Evolutionary conservation across 1,284 basidiomycete genomes (phyloP), one percentile per base, ranked within the genome.

Genomic region (Melampsora larici-populina): DNA sequence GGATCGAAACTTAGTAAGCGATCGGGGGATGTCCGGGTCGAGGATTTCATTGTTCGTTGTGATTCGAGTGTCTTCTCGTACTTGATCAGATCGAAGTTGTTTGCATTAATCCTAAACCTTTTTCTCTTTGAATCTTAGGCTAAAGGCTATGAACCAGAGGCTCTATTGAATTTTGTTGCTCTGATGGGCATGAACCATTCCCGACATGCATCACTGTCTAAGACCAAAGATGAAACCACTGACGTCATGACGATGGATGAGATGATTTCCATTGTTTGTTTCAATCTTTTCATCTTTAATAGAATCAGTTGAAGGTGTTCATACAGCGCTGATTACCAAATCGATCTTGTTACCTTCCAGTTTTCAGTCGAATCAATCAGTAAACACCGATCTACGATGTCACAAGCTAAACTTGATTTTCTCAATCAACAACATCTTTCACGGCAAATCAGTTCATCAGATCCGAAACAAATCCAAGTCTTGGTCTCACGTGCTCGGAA

Each of bases 1-100:
- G 94, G 95, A 0, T 89, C 89, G 2, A 99, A 99, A 84, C 92
- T 99, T 87, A 94, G 92, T 26, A 99, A 99, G 83, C 87, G 97
- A 11, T 90, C 91, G 26, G 94, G 93, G 1, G 93, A 97, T 81
- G 93, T 95, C 0, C 87, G 88, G 55, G 94, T 97, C 2, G 86
- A 90, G 40, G 90, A 92, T 80, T 99, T 94, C 82, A 90, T 92
- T 70, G 93, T 94, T 80, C 78, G 88, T 82, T 13, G 2, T 21
- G 15, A n/a, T 64, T 36, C 46, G n/a, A 43, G 17, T 43, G 21
- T 1, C 17, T 66, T 55, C 15, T 51, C 2, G 24, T 13, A 29
- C 7, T 49, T 1, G 11, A 21, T 7, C 9, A 24, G 9, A 49
- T 24, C 15, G 55, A 26, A 58, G 24, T n/a, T 33, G 36, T 36